Evolutionary conservation across 805 yeast genomes (phyloP).

Genomic region (Saccharomycopsis fermentans): DNA sequence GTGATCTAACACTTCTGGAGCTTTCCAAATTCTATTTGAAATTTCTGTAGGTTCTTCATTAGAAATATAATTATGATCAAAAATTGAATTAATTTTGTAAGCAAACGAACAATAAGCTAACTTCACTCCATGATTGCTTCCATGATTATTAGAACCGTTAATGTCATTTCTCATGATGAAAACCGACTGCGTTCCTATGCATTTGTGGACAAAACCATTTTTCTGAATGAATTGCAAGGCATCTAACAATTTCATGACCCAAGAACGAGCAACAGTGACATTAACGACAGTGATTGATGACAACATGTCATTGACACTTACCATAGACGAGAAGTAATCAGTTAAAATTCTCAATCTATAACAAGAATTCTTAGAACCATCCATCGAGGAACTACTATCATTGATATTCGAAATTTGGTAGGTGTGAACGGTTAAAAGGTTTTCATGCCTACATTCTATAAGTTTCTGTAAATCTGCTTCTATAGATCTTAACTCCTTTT

Average conservation of each 20-base stretch:
- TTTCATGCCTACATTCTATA: conserved; percentile 49
- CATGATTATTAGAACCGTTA: not conserved
- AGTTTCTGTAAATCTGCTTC: conserved; percentile 68
- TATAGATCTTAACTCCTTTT: conserved; percentile 56
- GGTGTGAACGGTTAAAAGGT: conserved; percentile 56
- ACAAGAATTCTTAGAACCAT: conserved; percentile 25
- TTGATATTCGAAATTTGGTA: conserved; percentile 54
- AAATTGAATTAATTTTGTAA: conserved; percentile 34
- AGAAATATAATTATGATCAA: conserved; percentile 29
- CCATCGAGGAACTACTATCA: conserved; percentile 22
- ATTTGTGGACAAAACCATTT: conserved; percentile 69
- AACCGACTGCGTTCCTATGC: conserved; percentile 52
- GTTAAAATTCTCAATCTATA: conserved; percentile 67
- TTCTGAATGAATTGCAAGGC: conserved; percentile 80
- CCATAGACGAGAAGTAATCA: conserved; percentile 49
- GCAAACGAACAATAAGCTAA: conserved; percentile 53
- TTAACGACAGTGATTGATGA: conserved; percentile 58
- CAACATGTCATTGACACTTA: conserved; percentile 47
- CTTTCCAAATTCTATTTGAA: conserved; percentile 44
- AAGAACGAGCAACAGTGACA: conserved; percentile 68
- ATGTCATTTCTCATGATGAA: conserved; percentile 36
- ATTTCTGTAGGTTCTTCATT: conserved; percentile 12
- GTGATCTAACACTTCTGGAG: conserved; percentile 56
- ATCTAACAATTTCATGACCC: conserved; percentile 82
- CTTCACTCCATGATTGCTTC: conserved; percentile 45